These are phyloP conservation scores for Penicillium sp. DNA, from an alignment of 2,329 filamentous ascomycete species.

Conservation along the genomic window DNA sequence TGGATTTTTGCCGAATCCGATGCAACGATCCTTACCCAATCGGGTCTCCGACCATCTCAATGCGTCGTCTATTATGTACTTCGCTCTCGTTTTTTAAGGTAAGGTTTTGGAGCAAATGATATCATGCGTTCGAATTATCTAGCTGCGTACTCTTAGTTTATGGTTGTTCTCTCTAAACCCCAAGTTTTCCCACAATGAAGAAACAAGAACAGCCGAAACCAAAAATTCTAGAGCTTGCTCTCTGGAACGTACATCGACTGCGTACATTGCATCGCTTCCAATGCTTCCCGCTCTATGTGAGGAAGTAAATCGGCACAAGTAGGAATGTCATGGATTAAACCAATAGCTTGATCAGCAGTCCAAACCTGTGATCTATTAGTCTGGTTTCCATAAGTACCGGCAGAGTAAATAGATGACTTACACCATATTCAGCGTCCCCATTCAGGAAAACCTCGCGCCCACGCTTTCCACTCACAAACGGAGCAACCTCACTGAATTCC, in stretches of 20 bases:
- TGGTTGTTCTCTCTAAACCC: no score
- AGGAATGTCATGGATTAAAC: slow-evolving; percentile 81
- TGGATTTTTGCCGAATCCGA: not conserved
- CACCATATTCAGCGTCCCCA: slow-evolving; percentile 87
- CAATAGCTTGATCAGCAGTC: slow-evolving; percentile 96
- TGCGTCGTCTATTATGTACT: not conserved
- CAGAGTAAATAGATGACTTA: slow-evolving; percentile 55
- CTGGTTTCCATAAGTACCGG: slow-evolving; percentile 5
- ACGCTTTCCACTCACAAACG: slow-evolving; percentile 86
- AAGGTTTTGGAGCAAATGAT: no score
- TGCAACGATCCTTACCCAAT: not conserved
- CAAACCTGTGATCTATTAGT: slow-evolving; percentile 68
- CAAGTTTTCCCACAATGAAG: no score
- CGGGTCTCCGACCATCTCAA: not conserved
- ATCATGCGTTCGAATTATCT: no score
- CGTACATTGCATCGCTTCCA: slow-evolving; percentile 67
- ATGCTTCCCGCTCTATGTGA: slow-evolving; percentile 78
- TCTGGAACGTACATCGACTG: slow-evolving; percentile 56
- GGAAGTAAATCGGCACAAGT: slow-evolving; percentile 72
- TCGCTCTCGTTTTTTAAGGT: no score
- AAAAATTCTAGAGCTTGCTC: not conserved
- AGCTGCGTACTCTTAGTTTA: no score
- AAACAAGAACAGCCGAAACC: no score
- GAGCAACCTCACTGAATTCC: slow-evolving; percentile 87
- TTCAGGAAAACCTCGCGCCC: slow-evolving; percentile 91